A percentile compares a stretch with the other conserved stretches of the same genome.
Conservation (phyloP, 495 filamentous ascomycete species). For the Aspergillus bridgeri region DNA sequence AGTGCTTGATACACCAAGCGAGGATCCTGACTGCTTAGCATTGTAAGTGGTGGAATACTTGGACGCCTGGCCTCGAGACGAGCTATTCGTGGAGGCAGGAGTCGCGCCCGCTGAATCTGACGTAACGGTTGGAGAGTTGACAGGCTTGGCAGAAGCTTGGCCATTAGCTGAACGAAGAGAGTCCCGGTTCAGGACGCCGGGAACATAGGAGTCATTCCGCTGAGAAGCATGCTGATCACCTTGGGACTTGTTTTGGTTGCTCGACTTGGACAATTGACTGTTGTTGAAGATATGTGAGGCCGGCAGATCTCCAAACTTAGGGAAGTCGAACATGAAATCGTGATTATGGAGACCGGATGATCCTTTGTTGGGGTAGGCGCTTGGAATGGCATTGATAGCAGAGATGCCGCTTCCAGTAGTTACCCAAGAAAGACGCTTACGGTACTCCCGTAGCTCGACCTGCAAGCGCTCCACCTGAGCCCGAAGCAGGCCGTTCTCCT, state of each 20-base stretch:
- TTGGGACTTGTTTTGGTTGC: conserved; percentile 30
- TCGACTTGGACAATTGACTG: conserved; percentile 28
- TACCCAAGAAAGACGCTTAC: conserved; percentile 72
- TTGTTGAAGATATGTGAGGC: conserved; percentile 58
- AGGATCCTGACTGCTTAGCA: conserved; percentile 29
- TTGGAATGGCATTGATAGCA: conserved; percentile 43
- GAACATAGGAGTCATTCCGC: conserved; percentile 23
- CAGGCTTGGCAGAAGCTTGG: conserved; percentile 5
- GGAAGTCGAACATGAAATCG: conserved; percentile 94
- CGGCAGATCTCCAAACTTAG: conserved; percentile 80
- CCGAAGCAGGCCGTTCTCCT: conserved; percentile 81
- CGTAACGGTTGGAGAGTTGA: neutral
- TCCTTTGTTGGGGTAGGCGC: conserved; percentile 31
- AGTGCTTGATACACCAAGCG: conserved; percentile 43
- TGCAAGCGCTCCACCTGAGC: conserved; percentile 85
- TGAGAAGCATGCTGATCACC: conserved; percentile 9
- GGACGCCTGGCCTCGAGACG: conserved; percentile 13
- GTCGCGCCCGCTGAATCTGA: neutral
- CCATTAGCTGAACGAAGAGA: conserved; percentile 12
- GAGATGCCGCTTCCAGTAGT: conserved; percentile 47
- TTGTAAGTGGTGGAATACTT: conserved; percentile 18
- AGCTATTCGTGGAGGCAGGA: conserved; percentile 9
- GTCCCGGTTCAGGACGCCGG: conserved; percentile 34
- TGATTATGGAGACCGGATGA: conserved; percentile 58
- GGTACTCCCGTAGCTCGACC: conserved; percentile 82